Conservation (phyloP, 2,329 filamentous ascomycete genomes). For the Aspergillus fumigatiaffinis region DNA sequence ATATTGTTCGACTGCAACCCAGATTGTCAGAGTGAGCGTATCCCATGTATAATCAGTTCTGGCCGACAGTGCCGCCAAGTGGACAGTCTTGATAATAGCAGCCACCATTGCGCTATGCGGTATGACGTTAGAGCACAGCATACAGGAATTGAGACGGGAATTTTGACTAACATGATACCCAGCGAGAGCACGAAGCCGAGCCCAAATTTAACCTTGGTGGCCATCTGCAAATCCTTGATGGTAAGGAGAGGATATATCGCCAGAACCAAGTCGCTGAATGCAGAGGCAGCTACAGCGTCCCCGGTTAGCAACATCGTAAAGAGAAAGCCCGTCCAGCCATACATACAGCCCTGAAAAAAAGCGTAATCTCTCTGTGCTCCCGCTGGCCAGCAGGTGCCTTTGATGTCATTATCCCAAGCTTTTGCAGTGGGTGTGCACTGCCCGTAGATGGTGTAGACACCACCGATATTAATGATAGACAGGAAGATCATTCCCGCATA, state of each 20-base stretch:
- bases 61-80: conserved; percentile 3
- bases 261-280: conserved; percentile 7
- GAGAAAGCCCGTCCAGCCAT: background rate
- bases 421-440: conserved; percentile 7
- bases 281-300: conserved; percentile 3
- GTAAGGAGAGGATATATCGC: conserved; percentile 11
- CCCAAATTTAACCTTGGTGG: conserved; percentile 9
- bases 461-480: conserved; percentile 2
- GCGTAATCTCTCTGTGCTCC: conserved; percentile 8
- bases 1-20: conserved; percentile 12
- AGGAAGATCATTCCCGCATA: conserved; percentile 4
- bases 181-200: conserved; percentile 11
- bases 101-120: conserved; percentile 10
- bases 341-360: conserved; percentile 11
- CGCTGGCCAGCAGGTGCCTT: conserved; percentile 5
- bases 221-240: conserved; percentile 9
- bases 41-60: conserved; percentile 7
- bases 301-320: background rate
- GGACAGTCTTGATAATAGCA: conserved; percentile 10
- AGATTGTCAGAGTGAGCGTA: conserved; percentile 7
- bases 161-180: conserved; percentile 7
- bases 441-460: conserved; percentile 8
- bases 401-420: background rate
- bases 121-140: background rate
- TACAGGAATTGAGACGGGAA: too few species aligned